Percentiles rank a stretch among this genome's conserved stretches.
These are phyloP conservation scores for Ophiostoma himal-ulmi DNA, from an alignment of 2,329 filamentous ascomycete species.

Conservation along the genomic window DNA sequence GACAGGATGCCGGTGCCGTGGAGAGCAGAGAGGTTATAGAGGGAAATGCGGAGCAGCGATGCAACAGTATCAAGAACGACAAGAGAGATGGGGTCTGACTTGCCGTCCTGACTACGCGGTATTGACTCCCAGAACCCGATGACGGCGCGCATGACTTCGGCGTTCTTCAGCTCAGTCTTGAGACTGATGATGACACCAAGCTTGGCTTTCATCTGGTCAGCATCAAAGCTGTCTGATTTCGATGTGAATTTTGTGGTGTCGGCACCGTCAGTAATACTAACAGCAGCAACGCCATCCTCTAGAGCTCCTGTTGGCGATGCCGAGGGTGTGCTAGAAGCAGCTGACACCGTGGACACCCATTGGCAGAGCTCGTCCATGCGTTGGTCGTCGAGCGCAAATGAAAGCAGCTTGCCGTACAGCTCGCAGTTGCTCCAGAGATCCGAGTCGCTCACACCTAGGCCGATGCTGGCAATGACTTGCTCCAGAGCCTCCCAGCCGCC, in stretches of 20 bases:
- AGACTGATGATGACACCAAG: conserved; percentile 47
- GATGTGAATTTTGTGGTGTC: background rate
- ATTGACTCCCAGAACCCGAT: conserved; percentile 60
- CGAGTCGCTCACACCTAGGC: conserved; percentile 57
- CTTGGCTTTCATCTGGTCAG: conserved; percentile 32
- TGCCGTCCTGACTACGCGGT: conserved; percentile 39
- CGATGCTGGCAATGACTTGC: conserved; percentile 62
- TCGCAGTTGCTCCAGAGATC: conserved; percentile 65
- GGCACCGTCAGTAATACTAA: background rate
- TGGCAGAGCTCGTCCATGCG: conserved; percentile 64
- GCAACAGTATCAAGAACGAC: conserved; percentile 60
- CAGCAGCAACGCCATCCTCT: background rate
- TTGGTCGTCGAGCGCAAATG: conserved; percentile 75
- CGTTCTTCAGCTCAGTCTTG: conserved; percentile 51
- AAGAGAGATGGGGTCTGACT: conserved; percentile 49
- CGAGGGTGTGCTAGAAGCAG: background rate
- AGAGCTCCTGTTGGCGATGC: background rate
- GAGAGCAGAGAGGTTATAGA: conserved; percentile 64
- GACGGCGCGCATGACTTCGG: conserved; percentile 58
- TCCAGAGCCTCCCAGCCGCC: conserved; percentile 76
- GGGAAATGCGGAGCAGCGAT: conserved; percentile 54
- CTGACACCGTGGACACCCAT: conserved; percentile 32
- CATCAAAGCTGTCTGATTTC: background rate
- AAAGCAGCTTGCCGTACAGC: conserved; percentile 74
- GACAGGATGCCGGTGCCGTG: conserved; percentile 67